A percentile compares a stretch with the other conserved stretches of the same genome.
Conservation (phyloP, 2,329 filamentous ascomycete species). For the Trematosphaeria pertusa region DNA sequence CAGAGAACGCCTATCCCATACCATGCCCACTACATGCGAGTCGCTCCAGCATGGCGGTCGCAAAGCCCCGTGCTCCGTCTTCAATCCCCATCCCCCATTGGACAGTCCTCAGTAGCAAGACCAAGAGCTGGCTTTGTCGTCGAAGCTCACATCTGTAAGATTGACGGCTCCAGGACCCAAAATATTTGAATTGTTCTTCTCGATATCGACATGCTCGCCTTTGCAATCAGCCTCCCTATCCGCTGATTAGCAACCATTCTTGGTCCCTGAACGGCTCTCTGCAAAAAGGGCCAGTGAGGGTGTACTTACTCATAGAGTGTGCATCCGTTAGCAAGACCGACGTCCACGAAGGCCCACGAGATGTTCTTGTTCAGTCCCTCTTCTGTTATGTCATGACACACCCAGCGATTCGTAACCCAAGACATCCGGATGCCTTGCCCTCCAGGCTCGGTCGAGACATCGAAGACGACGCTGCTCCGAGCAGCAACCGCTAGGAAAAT, state of each 20-base stretch:
- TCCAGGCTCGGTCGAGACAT: conserved; percentile 20
- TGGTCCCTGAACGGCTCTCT: background rate
- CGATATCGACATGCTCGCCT: conserved; percentile 18
- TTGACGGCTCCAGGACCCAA: conserved; percentile 29
- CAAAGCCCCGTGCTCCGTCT: too few relatives aligned
- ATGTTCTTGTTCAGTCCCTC: conserved; percentile 25
- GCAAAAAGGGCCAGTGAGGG: background rate
- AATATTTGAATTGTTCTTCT: conserved; percentile 29
- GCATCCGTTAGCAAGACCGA: conserved; percentile 28
- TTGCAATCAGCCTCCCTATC: conserved; percentile 22
- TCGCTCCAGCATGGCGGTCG: too few relatives aligned
- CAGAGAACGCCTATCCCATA: too few relatives aligned
- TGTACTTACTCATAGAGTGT: conserved; percentile 26
- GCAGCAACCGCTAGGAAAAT: conserved; percentile 4
- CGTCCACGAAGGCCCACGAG: conserved; percentile 29
- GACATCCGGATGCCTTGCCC: conserved; percentile 19
- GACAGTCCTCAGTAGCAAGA: conserved; percentile 10
- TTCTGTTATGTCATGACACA: conserved; percentile 22
- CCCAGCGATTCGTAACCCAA: conserved; percentile 28
- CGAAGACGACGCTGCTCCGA: conserved; percentile 22
- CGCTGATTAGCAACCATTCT: background rate
- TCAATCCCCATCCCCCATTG: too few relatives aligned
- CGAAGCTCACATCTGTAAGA: conserved; percentile 26
- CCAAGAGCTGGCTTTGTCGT: conserved; percentile 17
- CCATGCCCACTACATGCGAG: too few relatives aligned